Conservation (phyloP, 306 rosid genomes). For the Malus domestica region DNA sequence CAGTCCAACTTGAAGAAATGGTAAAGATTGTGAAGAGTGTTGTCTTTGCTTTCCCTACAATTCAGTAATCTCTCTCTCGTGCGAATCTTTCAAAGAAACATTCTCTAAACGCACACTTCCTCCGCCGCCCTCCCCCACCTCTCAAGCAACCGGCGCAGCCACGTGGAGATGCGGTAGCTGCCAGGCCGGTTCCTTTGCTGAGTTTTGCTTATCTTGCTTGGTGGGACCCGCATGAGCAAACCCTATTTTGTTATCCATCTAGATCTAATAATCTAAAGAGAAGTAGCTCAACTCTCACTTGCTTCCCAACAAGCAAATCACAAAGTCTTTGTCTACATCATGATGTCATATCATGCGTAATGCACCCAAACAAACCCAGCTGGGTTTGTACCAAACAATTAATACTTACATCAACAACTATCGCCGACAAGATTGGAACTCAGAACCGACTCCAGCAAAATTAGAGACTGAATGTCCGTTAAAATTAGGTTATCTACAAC, state of each 20-base stretch:
- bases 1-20: slow-evolving; percentile 4
- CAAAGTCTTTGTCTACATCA: background rate
- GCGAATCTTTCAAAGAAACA: background rate
- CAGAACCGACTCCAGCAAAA: background rate
- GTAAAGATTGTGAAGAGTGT: background rate
- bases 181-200: slow-evolving; percentile 2
- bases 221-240: background rate
- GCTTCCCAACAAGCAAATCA: background rate
- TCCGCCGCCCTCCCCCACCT: background rate
- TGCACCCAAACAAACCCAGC: background rate
- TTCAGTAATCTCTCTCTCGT: background rate
- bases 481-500: background rate
- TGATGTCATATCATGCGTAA: background rate
- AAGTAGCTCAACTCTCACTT: background rate
- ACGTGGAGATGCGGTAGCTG: background rate
- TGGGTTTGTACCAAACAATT: background rate
- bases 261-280: background rate
- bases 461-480: background rate
- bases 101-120: background rate
- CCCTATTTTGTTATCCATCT: background rate
- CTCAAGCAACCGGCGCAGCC: background rate
- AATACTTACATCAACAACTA: background rate
- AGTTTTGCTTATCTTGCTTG: background rate
- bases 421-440: background rate
- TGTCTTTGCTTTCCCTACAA: slow-evolving; percentile 6